Evolutionary conservation across 2,329 filamentous ascomycete species (phyloP).

Genomic region (Nemania serpens): DNA sequence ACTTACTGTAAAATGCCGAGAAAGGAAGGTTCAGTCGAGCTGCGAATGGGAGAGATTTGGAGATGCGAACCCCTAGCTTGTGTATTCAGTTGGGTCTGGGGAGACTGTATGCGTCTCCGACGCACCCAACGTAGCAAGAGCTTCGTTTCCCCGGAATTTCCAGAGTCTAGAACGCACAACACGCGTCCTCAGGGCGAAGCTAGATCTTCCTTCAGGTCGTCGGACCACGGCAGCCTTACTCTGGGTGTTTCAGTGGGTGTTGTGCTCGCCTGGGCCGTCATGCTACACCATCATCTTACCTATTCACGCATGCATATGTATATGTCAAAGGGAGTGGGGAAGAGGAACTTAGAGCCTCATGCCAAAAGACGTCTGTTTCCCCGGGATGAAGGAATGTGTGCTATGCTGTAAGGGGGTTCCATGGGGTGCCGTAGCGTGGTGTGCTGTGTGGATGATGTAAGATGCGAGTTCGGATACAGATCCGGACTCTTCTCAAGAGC

Average conservation of each 20-base stretch:
- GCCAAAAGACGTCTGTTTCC: conserved; percentile 1
- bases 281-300: conserved; percentile 10
- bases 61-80: not conserved
- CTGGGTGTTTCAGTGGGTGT: conserved; percentile 13
- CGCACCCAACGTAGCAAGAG: conserved; percentile 2
- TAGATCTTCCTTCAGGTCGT: conserved; percentile 1
- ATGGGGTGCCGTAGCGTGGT: not conserved
- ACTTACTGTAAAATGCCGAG: conserved; percentile 2
- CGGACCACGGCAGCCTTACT: conserved; percentile 14
- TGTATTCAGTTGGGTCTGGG: not conserved
- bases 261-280: conserved; percentile 5
- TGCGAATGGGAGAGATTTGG: conserved; percentile 1
- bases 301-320: conserved; percentile 14
- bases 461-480: not conserved
- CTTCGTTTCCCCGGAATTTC: not conserved
- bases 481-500: conserved; percentile 3
- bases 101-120: not conserved
- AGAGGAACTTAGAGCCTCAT: conserved; percentile 22
- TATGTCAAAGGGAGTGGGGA: conserved; percentile 2
- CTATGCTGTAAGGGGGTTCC: not conserved
- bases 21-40: conserved; percentile 6
- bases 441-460: conserved; percentile 16
- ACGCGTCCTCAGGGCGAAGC: not conserved
- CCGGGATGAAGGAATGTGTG: not conserved
- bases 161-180: conserved; percentile 17